These are phyloP conservation scores for Sanghuangporus sanghuang DNA, from an alignment of 1,284 basidiomycete genomes.

Conservation along the genomic window DNA sequence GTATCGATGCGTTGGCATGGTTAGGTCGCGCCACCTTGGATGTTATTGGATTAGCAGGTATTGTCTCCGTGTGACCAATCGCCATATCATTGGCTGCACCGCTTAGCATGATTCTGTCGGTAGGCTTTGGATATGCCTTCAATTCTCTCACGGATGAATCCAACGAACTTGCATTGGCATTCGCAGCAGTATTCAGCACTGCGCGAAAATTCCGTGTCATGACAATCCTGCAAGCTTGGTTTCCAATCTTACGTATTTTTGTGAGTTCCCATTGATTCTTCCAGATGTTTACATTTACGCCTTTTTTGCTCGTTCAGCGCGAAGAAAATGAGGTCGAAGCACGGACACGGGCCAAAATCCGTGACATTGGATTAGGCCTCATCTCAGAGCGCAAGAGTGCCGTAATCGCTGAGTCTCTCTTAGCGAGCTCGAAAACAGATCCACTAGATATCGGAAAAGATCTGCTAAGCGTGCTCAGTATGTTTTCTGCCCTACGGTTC, in stretches of 20 bases:
- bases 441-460: conserved; percentile 33
- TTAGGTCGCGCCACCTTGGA: conserved; percentile 64
- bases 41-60: conserved; percentile 65
- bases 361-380: conserved; percentile 49
- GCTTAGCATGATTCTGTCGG: neutral
- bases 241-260: conserved; percentile 50
- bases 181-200: conserved; percentile 48
- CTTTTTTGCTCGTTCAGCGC: conserved; percentile 24
- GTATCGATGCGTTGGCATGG: conserved; percentile 56
- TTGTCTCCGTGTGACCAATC: neutral
- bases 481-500: conserved; percentile 20
- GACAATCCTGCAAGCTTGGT: conserved; percentile 55
- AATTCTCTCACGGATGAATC: conserved; percentile 40
- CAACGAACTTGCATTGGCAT: conserved; percentile 53
- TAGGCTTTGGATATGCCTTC: conserved; percentile 63
- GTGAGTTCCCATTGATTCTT: conserved; percentile 35
- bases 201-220: conserved; percentile 46
- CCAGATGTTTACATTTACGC: conserved; percentile 18
- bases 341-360: conserved; percentile 43
- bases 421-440: neutral
- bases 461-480: conserved; percentile 52
- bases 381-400: conserved; percentile 42
- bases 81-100: neutral
- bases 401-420: conserved; percentile 24
- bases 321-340: conserved; percentile 38